phyloP scores from a whole-genome alignment of 352 stramenopile species.

The Globisporangium iwayamae region DNA sequence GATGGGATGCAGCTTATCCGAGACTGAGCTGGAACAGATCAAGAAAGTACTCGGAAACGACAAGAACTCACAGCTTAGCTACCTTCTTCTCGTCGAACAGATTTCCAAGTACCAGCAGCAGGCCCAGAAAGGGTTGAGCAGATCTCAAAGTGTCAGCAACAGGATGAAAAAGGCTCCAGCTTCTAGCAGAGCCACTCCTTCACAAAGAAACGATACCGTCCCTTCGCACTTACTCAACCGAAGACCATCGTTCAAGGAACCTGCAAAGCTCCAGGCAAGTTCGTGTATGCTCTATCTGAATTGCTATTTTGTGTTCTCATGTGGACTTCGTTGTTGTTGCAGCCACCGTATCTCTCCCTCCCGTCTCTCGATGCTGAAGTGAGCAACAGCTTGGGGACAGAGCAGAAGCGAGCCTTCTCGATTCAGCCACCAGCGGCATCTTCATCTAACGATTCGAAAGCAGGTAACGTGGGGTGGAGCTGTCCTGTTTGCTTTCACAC shows the following conservation, averaged over 20 bases:
- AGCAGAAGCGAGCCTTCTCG: background rate
- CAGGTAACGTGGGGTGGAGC: constrained; percentile 28
- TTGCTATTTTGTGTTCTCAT: background rate
- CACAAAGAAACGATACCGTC: constrained; percentile 4
- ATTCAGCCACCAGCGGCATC: background rate
- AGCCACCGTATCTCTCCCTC: constrained; percentile 9
- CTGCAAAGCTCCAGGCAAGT: constrained; percentile 2
- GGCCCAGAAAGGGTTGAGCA: background rate
- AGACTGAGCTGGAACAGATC: constrained; percentile 47
- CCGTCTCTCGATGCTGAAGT: constrained; percentile 4
- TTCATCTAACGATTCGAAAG: background rate
- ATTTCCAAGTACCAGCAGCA: constrained; percentile 33
- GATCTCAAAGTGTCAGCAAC: background rate
- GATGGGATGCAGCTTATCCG: constrained; percentile 59
- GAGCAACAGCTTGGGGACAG: background rate
- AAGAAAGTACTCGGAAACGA: constrained; percentile 46
- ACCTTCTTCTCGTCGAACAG: constrained; percentile 44
- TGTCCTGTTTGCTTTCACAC: constrained; percentile 73
- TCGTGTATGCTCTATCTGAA: background rate
- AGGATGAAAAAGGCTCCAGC: background rate
- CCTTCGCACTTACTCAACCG: background rate
- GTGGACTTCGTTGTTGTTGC: background rate
- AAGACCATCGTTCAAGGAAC: background rate
- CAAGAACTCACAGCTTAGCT: constrained; percentile 43
- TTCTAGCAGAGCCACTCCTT: background rate